These are phyloP conservation scores for Colletotrichum spaethianum DNA, from an alignment of 2,329 filamentous ascomycete species.

Conservation along the genomic window DNA sequence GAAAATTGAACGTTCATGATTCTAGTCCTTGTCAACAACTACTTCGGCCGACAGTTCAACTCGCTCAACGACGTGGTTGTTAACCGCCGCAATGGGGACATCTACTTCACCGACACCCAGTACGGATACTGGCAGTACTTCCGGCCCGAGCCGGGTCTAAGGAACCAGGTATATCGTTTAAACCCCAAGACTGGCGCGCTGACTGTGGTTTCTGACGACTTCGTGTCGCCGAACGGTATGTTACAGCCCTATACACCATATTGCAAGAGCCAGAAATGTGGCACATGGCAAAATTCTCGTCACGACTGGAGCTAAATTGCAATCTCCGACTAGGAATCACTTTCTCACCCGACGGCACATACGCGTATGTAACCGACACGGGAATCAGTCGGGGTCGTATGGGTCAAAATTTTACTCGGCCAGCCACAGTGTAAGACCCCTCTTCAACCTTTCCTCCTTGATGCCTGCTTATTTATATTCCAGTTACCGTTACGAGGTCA, in stretches of 20 bases:
- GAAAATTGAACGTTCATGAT: background rate
- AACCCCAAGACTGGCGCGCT: conserved; percentile 65
- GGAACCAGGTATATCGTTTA: conserved; percentile 72
- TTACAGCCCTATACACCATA: rapidly evolving
- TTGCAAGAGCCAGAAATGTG: background rate
- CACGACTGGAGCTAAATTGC: background rate
- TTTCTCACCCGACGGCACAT: conserved; percentile 67
- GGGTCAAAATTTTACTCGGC: conserved; percentile 57
- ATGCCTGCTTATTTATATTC: background rate
- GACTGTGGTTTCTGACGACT: conserved; percentile 70
- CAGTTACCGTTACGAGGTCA: conserved; percentile 63
- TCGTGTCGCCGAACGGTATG: conserved; percentile 65
- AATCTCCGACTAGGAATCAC: conserved; percentile 60
- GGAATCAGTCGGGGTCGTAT: conserved; percentile 63
- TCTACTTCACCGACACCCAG: conserved; percentile 76
- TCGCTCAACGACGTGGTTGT: conserved; percentile 72
- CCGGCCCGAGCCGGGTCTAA: conserved; percentile 65
- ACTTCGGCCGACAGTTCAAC: conserved; percentile 71
- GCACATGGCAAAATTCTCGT: too few relatives aligned
- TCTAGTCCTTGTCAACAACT: conserved; percentile 69
- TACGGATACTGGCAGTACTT: conserved; percentile 74
- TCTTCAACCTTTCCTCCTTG: conserved; percentile 24
- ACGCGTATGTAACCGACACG: conserved; percentile 71
- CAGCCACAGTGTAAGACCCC: conserved; percentile 62
- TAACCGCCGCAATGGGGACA: conserved; percentile 66